Conservation (phyloP, 1,284 basidiomycete species). For the Takashimella koratensis region DNA sequence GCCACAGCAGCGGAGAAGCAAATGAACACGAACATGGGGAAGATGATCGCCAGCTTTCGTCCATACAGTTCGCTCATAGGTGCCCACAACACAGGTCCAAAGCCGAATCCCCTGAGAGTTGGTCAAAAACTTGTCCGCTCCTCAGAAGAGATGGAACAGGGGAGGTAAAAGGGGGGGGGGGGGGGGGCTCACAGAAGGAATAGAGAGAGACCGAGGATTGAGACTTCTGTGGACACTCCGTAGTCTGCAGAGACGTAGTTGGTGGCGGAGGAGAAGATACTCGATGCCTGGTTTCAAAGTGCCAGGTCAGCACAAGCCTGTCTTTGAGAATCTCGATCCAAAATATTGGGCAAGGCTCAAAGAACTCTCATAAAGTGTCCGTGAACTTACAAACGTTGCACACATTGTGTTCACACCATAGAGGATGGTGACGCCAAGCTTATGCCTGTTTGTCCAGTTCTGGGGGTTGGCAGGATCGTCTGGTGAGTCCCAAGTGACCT, state of each 20-base stretch:
- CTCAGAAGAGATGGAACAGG: background rate
- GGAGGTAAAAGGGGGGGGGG: background rate
- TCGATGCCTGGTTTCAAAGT: constrained; percentile 17
- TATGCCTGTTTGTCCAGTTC: constrained; percentile 61
- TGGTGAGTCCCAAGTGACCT: constrained; percentile 62
- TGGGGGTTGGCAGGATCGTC: constrained; percentile 63
- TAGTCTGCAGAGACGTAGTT: constrained; percentile 57
- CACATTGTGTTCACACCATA: constrained; percentile 63
- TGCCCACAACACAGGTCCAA: constrained; percentile 57
- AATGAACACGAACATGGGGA: constrained; percentile 19
- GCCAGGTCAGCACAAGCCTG: constrained; percentile 11
- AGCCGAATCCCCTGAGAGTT: constrained; percentile 33
- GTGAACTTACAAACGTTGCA: constrained; percentile 29
- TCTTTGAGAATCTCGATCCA: constrained; percentile 5
- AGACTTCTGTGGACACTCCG: constrained; percentile 56
- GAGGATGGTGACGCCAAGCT: constrained; percentile 64
- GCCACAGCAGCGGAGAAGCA: constrained; percentile 38
- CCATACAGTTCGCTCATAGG: constrained; percentile 59
- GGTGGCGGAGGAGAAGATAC: constrained; percentile 67
- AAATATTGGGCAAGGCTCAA: constrained; percentile 9
- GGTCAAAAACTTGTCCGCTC: background rate
- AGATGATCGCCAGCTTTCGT: constrained; percentile 24
- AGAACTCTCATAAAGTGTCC: constrained; percentile 11
- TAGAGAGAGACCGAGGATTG: constrained; percentile 62
- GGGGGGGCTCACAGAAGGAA: constrained; percentile 56